Base-by-base conservation (phyloP, 805 yeast genomes). In the Wickerhamiella musiphila region DNA sequence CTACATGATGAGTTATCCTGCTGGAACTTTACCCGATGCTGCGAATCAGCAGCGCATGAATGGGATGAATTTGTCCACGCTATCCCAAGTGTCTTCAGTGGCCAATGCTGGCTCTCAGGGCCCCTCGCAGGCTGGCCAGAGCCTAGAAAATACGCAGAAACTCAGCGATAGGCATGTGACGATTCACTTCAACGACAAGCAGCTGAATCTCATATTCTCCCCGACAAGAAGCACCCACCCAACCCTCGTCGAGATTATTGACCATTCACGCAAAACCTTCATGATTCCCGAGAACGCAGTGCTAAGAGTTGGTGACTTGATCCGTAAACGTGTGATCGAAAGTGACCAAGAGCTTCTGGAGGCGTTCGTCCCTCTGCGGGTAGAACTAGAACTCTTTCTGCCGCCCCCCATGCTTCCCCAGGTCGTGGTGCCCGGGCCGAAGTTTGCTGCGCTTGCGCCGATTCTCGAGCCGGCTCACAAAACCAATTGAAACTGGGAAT, bases 191-290 rank as follows among this genome's bases (percentile, higher is more conserved):
- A 40, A 42, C 41, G 43, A 40, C 33, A 38, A 41, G 26, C 35
- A 35, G 18, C 64, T 83, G 33, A 66, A 72, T 28, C 76, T 84
- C 46, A 65, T 69, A 3, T 84, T 66, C 51, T 69, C 78, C 10
- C 62, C 70, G 4, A 52, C 61, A 29, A 68, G 70, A 40, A 68
- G 76, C 28, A 76, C 93, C 0, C 76, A 92, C 5, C 96, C 96
- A 2, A 74, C 90, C 0, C 56, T 73, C 24, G 46, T 64, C 18
- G 96, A 84, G 52, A 54, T 84, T n/a, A 44, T 82, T 9, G 78
- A 77, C 35, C 83, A 82, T 48, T 82, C 81, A 11, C 70, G 69
- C 34, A 59, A 64, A 31, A 78, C 84, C 16, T 84, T 84, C 51
- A 65, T 67, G n/a, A 65, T 73, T 20, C 54, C 59, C 11, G 37